Percentiles rank a stretch among this genome's conserved stretches.
Conservation (phyloP, 306 rosid genomes). For the Lagenaria siceraria region DNA sequence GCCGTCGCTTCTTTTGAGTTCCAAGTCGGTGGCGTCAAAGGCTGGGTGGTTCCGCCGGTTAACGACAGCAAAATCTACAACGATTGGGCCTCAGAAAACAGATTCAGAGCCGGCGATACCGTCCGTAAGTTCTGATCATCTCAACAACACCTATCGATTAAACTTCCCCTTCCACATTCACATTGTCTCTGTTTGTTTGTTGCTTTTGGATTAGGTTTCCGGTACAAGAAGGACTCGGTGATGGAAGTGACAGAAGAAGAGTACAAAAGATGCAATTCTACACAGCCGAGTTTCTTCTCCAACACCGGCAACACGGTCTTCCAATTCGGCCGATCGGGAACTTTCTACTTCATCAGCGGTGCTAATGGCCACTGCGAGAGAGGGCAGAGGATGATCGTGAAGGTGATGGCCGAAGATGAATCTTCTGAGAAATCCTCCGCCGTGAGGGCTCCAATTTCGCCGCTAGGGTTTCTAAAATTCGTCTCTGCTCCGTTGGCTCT, state of each 20-base stretch:
- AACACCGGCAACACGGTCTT: conserved; percentile 55
- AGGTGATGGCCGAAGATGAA: conserved; percentile 31
- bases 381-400: conserved; percentile 68
- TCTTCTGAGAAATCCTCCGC: background rate
- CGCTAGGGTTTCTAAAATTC: background rate
- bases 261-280: conserved; percentile 58
- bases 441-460: background rate
- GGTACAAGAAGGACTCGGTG: conserved; percentile 78
- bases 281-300: conserved; percentile 63
- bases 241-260: conserved; percentile 63
- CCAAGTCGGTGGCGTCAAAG: conserved; percentile 59
- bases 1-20: conserved; percentile 37
- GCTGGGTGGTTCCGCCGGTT: conserved; percentile 64
- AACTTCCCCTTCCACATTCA: conserved; percentile 23
- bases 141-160: background rate
- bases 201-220: conserved; percentile 27
- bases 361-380: conserved; percentile 57
- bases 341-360: conserved; percentile 83
- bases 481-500: background rate
- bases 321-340: conserved; percentile 33
- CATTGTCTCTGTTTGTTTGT: conserved; percentile 1
- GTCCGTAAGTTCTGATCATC: conserved; percentile 29
- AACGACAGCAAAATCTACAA: conserved; percentile 55
- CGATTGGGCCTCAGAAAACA: conserved; percentile 70
- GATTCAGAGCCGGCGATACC: conserved; percentile 56